Percentiles rank a stretch among this genome's conserved stretches.
These are phyloP conservation scores for Carallia pectinifolia DNA, from an alignment of 345 rosid species.

Conservation along the genomic window DNA sequence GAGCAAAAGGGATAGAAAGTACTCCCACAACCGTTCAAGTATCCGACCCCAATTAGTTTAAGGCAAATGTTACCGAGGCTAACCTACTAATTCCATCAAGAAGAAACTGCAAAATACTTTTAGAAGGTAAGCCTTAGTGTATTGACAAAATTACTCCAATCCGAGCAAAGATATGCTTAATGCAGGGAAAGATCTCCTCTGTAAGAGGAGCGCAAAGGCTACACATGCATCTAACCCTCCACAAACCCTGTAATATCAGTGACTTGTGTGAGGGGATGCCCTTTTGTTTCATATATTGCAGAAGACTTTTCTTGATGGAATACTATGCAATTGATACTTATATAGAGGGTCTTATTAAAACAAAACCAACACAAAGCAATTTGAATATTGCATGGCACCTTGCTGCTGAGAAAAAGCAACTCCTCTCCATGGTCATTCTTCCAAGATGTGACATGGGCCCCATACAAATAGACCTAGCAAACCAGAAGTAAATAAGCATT, in stretches of 20 bases:
- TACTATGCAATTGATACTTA: background rate
- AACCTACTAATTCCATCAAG: no score
- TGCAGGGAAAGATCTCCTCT: background rate
- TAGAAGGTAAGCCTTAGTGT: background rate
- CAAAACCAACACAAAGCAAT: background rate
- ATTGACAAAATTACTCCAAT: background rate
- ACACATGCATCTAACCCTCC: no score
- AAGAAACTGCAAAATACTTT: background rate
- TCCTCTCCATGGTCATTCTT: conserved; percentile 87
- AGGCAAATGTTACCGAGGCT: no score
- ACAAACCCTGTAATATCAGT: no score
- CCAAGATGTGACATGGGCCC: conserved; percentile 96
- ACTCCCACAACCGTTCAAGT: no score
- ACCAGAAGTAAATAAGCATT: background rate
- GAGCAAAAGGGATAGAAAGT: background rate
- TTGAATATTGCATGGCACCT: conserved; percentile 35
- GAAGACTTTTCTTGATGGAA: background rate
- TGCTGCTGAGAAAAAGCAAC: conserved; percentile 71
- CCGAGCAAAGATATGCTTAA: background rate
- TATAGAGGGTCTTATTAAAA: background rate
- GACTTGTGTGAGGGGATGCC: background rate
- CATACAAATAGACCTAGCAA: conserved; percentile 77
- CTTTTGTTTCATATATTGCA: background rate
- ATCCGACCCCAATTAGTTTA: no score
- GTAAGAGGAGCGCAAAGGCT: background rate